phyloP scores from a whole-genome alignment of 2,329 filamentous ascomycete genomes.

The Talaromyces verruculosus region DNA sequence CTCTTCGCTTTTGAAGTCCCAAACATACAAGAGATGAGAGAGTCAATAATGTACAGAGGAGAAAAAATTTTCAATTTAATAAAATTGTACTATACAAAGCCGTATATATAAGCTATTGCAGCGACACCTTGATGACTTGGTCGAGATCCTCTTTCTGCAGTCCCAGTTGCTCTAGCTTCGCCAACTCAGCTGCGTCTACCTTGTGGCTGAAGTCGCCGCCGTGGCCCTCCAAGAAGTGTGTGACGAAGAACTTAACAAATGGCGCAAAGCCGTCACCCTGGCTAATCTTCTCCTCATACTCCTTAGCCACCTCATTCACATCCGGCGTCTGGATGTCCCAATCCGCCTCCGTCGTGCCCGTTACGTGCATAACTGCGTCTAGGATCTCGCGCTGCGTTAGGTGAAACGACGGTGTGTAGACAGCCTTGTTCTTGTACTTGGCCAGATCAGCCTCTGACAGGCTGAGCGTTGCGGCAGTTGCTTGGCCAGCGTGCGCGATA shows the following conservation, averaged over 20 bases:
- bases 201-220: constrained; percentile 5
- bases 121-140: neutral
- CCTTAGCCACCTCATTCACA: constrained; percentile 8
- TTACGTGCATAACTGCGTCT: constrained; percentile 59
- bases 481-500: neutral
- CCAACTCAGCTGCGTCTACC: neutral
- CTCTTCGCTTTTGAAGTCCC: neutral
- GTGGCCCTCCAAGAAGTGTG: neutral
- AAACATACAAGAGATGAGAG: neutral
- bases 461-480: neutral
- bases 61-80: neutral
- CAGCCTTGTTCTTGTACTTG: constrained; percentile 1
- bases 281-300: neutral
- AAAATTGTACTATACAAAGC: neutral
- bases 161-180: neutral
- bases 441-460: neutral
- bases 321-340: constrained; percentile 53
- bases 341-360: constrained; percentile 57
- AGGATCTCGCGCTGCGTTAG: constrained; percentile 41
- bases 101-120: neutral
- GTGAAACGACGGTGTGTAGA: neutral
- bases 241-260: constrained; percentile 5
- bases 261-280: neutral
- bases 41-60: neutral
- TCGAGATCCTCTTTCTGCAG: neutral